A percentile compares a stretch with the other conserved stretches of the same genome.
Evolutionary conservation across 2,329 filamentous ascomycete species (phyloP).

Genomic region (Hypoxylon sp.): DNA sequence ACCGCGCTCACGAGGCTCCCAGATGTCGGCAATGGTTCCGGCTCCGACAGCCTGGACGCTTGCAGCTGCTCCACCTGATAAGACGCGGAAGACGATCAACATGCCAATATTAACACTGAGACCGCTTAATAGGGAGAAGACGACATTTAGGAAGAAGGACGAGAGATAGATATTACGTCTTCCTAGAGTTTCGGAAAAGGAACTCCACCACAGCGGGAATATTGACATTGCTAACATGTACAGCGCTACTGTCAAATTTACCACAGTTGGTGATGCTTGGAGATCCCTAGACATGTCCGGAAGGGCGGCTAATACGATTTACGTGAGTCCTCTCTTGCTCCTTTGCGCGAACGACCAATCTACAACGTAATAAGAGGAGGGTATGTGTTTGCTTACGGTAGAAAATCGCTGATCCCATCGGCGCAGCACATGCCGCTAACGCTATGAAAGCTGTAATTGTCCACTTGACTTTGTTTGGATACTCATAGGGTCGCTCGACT

Average conservation of each 20-base stretch:
- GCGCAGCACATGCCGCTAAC: constrained; percentile 81
- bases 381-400: constrained; percentile 71
- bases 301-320: constrained; percentile 71
- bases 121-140: constrained; percentile 80
- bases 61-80: constrained; percentile 82
- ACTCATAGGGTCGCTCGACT: constrained; percentile 81
- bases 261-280: constrained; percentile 73
- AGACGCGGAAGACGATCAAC: constrained; percentile 82
- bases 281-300: constrained; percentile 74
- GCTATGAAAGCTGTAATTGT: constrained; percentile 84
- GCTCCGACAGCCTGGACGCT: constrained; percentile 87
- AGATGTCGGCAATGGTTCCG: constrained; percentile 86
- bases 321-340: constrained; percentile 29
- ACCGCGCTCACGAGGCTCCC: constrained; percentile 80
- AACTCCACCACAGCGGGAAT: constrained; percentile 89
- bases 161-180: constrained; percentile 83
- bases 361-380: constrained; percentile 25
- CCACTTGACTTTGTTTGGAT: constrained; percentile 84
- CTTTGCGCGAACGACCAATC: neutral
- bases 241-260: constrained; percentile 82
- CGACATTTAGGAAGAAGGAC: constrained; percentile 79
- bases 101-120: constrained; percentile 79
- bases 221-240: constrained; percentile 89
- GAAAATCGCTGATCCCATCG: constrained; percentile 87
- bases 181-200: constrained; percentile 81